These are phyloP conservation scores for Irpex rosettiformis DNA, from an alignment of 1,284 basidiomycete genomes.

Conservation along the genomic window DNA sequence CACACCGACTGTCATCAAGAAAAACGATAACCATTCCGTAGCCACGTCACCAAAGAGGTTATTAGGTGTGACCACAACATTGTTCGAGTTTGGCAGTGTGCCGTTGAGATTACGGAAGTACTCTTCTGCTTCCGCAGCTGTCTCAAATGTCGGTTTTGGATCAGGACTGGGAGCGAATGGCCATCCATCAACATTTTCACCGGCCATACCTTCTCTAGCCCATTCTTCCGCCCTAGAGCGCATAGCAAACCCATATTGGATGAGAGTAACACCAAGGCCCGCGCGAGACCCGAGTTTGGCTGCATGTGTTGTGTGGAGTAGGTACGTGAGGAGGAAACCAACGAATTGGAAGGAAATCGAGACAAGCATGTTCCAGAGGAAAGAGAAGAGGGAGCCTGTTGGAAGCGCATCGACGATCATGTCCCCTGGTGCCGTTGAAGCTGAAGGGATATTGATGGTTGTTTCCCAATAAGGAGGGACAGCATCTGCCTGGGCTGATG, in stretches of 20 bases:
- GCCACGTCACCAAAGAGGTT: constrained; percentile 44
- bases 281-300: constrained; percentile 93
- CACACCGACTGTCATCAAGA: constrained; percentile 87
- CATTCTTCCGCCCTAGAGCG: constrained; percentile 40
- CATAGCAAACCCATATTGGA: constrained; percentile 92
- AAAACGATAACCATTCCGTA: constrained; percentile 88
- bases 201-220: constrained; percentile 25
- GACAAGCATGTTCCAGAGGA: constrained; percentile 91
- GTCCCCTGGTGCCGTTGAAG: constrained; percentile 48
- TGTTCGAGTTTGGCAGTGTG: constrained; percentile 16
- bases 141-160: constrained; percentile 33
- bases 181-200: constrained; percentile 21
- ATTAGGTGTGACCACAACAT: constrained; percentile 15
- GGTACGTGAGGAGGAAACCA: constrained; percentile 92
- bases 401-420: constrained; percentile 75
- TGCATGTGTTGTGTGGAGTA: constrained; percentile 93
- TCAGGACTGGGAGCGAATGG: constrained; percentile 23
- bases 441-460: constrained; percentile 82
- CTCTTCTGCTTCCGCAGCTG: constrained; percentile 47
- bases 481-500: constrained; percentile 87
- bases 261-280: constrained; percentile 92
- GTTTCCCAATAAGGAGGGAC: constrained; percentile 99
- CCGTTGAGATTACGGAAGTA: constrained; percentile 36
- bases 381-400: constrained; percentile 81
- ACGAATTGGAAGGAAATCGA: constrained; percentile 97